Conservation (phyloP, 306 rosid genomes). For the Gillenia trifoliata region DNA sequence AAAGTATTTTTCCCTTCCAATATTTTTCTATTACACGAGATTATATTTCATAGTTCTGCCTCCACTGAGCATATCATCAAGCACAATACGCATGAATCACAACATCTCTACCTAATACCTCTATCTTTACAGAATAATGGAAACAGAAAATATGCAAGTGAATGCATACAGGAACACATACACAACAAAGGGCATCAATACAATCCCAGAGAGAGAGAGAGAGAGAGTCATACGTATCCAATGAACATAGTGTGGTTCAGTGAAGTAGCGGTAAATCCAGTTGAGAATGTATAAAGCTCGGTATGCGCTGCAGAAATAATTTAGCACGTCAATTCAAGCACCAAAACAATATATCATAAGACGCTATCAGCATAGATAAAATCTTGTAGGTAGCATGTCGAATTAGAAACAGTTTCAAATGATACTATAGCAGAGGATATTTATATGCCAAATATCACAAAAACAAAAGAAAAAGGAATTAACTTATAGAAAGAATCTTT, state of each 20-base stretch:
- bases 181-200: neutral
- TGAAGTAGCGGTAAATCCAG: conserved; percentile 93
- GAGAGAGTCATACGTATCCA: conserved; percentile 71
- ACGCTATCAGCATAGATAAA: neutral
- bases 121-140: neutral
- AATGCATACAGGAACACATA: neutral
- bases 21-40: neutral
- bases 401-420: neutral
- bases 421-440: neutral
- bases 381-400: neutral
- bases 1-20: no score
- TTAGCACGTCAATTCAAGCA: neutral
- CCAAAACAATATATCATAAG: neutral
- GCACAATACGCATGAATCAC: neutral
- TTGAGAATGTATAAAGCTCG: conserved; percentile 78
- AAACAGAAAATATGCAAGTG: neutral
- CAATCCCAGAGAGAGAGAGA: neutral
- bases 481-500: neutral
- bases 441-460: neutral
- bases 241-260: conserved; percentile 67
- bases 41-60: neutral
- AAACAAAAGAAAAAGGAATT: neutral
- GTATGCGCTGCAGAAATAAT: conserved; percentile 61
- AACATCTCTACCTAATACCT: neutral
- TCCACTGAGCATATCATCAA: neutral